Evolutionary conservation across 176 grass and related monocot species (phyloP), one percentile per base, ranked within the genome.

Genomic region (Chrysopogon serrulatus): DNA sequence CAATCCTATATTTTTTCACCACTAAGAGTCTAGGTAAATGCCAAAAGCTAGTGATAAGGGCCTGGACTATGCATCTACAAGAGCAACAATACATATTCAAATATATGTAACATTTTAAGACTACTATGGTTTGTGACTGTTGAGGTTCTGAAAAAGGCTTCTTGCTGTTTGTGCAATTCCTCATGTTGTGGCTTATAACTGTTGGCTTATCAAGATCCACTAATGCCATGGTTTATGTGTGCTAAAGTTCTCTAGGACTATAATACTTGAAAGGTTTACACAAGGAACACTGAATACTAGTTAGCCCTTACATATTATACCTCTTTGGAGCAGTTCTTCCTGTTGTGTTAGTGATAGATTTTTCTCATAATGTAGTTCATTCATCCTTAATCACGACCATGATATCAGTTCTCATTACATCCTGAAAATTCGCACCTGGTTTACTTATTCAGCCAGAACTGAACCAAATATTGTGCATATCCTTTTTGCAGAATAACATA

Each of bases 401-500:
- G 6, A 48, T 31, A 47, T 7, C 14, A 12, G 47, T 60, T 74
- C 4, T 84, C 23, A 40, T 40, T 71, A 1, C 47, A 80, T 75
- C 40, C 19, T 49, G 35, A 73, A 27, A 15, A 43, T 79, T 6
- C 2, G 41, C 68, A 73, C 8, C 59, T 21, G 6, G 65, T 53
- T 74, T 56, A 71, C 21, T 47, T 88, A 16, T 69, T 71, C 36
- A 77, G 34, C 30, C 30, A 35, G 5, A 77, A 86, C 33, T 65
- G 34, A 72, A 65, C 72, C 68, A 40, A 76, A 10, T 73, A 53
- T 61, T 71, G 10, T 59, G 10, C 59, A 68, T 68, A 1, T 5
- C 32, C 45, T 77, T 81, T 65, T 65, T 78, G 78, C 88, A 86
- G 83, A 90, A 68, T 75, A 81, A 65, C 54, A 72, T 51, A 39